Evolutionary conservation across 176 grass and related monocot species (phyloP), one percentile per base, ranked within the genome.

Genomic region (Cenchrus americanus): DNA sequence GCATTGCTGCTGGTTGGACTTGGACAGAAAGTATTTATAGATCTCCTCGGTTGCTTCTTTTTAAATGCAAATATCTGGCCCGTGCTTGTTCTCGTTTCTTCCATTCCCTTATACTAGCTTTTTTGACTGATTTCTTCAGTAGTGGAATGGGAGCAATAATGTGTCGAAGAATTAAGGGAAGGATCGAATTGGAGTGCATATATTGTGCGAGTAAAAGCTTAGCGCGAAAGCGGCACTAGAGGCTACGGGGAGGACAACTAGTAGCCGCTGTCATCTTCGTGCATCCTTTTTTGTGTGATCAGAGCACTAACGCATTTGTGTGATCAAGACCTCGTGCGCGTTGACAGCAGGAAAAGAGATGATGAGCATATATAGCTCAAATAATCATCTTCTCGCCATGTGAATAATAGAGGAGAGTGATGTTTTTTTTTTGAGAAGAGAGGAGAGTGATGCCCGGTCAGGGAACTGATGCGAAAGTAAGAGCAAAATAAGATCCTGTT

Each of bases 381-480:
- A 52, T n/a, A 66, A 52, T n/a, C 34, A 67, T 53, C 62, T 44
- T 44, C 43, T 6, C 18, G n/a, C 3, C 2, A 51, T 50, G 10
- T 50, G 27, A 64, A 66, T 66, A n/a, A 79, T 32, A 6, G 61
- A 52, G 49, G 61, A 66, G 46, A 52, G 61, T 37, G 32, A 12
- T 83, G 55, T n/a, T n/a, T n/a, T n/a, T n/a, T n/a, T n/a, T n/a
- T n/a, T n/a, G 61, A 52, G 49, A 46, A 66, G 46, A 6, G 61
- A 52, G 49, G 61, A 66, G 46, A 52, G 61, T 37, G 32, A 12
- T 83, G 55, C 54, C 47, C 48, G 57, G 37, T 21, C 67, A 66
- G 48, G 66, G 86, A 84, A 84, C 75, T 27, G 66, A 88, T 84
- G 48, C 85, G 48, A 88, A 88, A 73, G 66, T 15, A 18, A 73